These are phyloP conservation scores for Lyophyllum atratum DNA, from an alignment of 768 basidiomycete species.

Conservation along the genomic window DNA sequence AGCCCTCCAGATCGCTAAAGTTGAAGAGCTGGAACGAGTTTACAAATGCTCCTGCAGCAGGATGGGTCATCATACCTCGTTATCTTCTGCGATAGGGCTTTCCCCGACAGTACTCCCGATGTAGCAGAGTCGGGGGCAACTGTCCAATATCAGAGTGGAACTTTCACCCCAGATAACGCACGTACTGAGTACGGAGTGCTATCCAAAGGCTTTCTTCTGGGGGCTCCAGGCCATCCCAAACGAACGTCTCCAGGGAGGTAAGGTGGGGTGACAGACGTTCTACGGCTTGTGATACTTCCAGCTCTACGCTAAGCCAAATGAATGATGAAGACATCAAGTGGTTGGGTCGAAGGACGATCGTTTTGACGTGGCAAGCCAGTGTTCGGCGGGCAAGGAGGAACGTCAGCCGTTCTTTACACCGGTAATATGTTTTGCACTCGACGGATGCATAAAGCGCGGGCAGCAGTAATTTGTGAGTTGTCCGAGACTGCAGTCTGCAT, in stretches of 20 bases:
- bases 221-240: conserved; percentile 27
- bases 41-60: not conserved
- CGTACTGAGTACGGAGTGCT: conserved; percentile 18
- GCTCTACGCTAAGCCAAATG: conserved; percentile 16
- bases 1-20: conserved; percentile 22
- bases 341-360: conserved; percentile 21
- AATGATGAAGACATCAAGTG: conserved; percentile 12
- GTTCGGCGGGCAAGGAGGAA: conserved; percentile 14
- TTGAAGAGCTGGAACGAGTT: conserved; percentile 19
- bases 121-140: conserved; percentile 23
- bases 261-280: conserved; percentile 19
- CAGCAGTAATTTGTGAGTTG: conserved; percentile 7
- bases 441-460: conserved; percentile 13
- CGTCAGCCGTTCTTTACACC: conserved; percentile 19
- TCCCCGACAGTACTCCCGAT: conserved; percentile 24
- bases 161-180: not conserved
- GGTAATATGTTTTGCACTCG: conserved; percentile 13
- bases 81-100: conserved; percentile 14
- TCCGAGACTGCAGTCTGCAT: conserved; percentile 6
- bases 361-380: conserved; percentile 16
- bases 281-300: conserved; percentile 10
- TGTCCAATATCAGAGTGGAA: conserved; percentile 1
- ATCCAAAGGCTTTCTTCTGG: conserved; percentile 22
- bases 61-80: conserved; percentile 16
- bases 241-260: conserved; percentile 17